These are phyloP conservation scores for Arxiozyma telluris DNA, from an alignment of 1,139 yeast genomes.

Conservation along the genomic window DNA sequence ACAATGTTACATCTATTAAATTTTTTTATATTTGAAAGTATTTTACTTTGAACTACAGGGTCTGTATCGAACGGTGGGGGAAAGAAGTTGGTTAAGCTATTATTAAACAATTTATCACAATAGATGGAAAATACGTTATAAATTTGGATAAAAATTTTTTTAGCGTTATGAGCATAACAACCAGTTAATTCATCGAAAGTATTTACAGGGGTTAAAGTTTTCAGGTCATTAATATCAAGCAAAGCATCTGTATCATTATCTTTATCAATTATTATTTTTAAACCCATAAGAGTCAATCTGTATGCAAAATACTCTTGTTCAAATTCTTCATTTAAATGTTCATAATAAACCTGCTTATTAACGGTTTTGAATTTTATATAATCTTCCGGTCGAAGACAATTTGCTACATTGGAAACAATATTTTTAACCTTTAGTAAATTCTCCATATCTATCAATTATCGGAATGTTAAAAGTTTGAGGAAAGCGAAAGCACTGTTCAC, in stretches of 20 bases:
- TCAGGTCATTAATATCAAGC: conserved; percentile 7
- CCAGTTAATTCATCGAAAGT: conserved; percentile 22
- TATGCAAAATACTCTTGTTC: conserved; percentile 42
- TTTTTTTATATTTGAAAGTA: conserved; percentile 16
- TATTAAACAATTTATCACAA: conserved; percentile 18
- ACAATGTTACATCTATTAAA: conserved; percentile 18
- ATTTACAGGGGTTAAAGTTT: conserved; percentile 10
- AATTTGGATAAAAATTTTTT: conserved; percentile 10
- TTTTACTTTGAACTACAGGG: conserved; percentile 24
- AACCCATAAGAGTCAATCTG: conserved; percentile 40
- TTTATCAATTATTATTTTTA: conserved; percentile 35
- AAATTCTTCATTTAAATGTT: conserved; percentile 30
- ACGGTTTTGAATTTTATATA: conserved; percentile 28
- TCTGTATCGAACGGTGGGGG: conserved; percentile 20
- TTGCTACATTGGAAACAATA: conserved; percentile 22
- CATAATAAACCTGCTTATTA: conserved; percentile 29
- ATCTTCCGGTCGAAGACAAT: conserved; percentile 23
- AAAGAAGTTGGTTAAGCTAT: conserved; percentile 22
- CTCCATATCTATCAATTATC: conserved; percentile 13
- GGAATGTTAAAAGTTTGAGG: too few species aligned
- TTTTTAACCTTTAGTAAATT: conserved; percentile 20
- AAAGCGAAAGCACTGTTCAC: not conserved
- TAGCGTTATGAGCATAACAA: conserved; percentile 1
- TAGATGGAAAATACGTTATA: conserved; percentile 17
- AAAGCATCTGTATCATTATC: conserved; percentile 7